Percentiles rank a stretch among this genome's conserved stretches.
phyloP scores from a whole-genome alignment of 2,329 filamentous ascomycete genomes.

The Aureobasidium sp. region DNA sequence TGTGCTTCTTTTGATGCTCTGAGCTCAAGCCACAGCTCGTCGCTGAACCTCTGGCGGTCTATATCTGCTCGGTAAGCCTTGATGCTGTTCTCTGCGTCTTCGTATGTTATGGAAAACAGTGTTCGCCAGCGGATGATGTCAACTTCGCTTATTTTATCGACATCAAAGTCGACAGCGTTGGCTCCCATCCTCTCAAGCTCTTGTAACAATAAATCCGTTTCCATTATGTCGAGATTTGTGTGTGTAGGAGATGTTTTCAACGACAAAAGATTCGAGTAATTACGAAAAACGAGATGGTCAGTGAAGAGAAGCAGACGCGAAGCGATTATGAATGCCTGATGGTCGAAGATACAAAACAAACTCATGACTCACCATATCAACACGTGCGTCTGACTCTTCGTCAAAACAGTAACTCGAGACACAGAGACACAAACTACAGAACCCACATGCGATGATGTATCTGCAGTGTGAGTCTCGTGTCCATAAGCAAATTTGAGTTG shows the following conservation, averaged over 20 bases:
- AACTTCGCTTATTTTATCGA: neutral
- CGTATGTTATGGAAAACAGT: neutral
- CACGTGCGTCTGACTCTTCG: neutral
- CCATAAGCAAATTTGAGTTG: too few species aligned
- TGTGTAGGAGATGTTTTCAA: neutral
- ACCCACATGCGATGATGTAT: too few species aligned
- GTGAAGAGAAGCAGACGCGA: neutral
- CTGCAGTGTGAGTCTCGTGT: too few species aligned
- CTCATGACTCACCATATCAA: neutral
- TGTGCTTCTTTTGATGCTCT: neutral
- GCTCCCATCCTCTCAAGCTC: neutral
- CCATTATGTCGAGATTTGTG: neutral
- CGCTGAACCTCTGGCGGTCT: neutral
- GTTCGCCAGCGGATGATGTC: neutral
- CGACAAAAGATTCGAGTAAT: neutral
- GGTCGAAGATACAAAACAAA: neutral
- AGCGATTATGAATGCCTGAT: neutral
- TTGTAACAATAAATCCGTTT: neutral
- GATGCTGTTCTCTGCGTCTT: neutral
- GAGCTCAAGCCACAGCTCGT: neutral
- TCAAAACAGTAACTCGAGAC: too few species aligned
- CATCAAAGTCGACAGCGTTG: neutral
- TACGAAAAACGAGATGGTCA: too few species aligned
- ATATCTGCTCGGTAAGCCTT: neutral
- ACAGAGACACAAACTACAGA: too few species aligned